A percentile compares a stretch with the other conserved stretches of the same genome.
Evolutionary conservation across 441 rosid species (phyloP).

Genomic region (Erysimum cheiri): DNA sequence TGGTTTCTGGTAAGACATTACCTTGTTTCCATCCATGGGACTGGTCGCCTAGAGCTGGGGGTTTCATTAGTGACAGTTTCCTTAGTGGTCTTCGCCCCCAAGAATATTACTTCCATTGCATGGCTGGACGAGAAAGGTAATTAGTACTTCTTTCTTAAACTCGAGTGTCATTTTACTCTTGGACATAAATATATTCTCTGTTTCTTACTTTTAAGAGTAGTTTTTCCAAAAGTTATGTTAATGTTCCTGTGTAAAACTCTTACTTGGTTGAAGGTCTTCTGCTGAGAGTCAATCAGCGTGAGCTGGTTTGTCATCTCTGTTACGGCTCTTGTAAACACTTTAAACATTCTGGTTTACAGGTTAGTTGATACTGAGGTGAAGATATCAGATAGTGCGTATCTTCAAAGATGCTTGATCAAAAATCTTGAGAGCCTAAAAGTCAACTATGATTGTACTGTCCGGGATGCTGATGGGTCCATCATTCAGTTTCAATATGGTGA

Average conservation of each 20-base stretch:
- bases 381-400: conserved; percentile 99
- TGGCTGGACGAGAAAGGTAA: conserved; percentile 99
- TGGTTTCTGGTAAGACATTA: conserved; percentile 99
- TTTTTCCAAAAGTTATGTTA: no score
- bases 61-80: conserved; percentile 94
- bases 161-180: neutral
- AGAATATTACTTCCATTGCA: conserved; percentile 99
- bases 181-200: neutral
- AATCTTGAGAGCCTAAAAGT: conserved; percentile 95
- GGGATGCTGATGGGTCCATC: conserved; percentile 96
- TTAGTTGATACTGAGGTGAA: conserved; percentile 99
- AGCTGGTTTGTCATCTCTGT: conserved; percentile 17
- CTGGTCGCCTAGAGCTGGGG: conserved; percentile 98
- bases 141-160: conserved; percentile 15
- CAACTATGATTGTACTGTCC: conserved; percentile 92
- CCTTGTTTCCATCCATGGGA: conserved; percentile 99
- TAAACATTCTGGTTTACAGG: conserved; percentile 53
- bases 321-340: conserved; percentile 31
- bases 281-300: conserved; percentile 9
- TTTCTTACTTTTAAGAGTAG: neutral
- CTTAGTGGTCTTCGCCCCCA: conserved; percentile 99
- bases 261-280: conserved; percentile 8
- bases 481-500: conserved; percentile 97
- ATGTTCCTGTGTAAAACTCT: conserved; percentile 6
- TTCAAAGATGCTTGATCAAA: conserved; percentile 97